These are phyloP conservation scores for Ochetophila trinervis DNA, from an alignment of 306 rosid genomes.

Conservation along the genomic window DNA sequence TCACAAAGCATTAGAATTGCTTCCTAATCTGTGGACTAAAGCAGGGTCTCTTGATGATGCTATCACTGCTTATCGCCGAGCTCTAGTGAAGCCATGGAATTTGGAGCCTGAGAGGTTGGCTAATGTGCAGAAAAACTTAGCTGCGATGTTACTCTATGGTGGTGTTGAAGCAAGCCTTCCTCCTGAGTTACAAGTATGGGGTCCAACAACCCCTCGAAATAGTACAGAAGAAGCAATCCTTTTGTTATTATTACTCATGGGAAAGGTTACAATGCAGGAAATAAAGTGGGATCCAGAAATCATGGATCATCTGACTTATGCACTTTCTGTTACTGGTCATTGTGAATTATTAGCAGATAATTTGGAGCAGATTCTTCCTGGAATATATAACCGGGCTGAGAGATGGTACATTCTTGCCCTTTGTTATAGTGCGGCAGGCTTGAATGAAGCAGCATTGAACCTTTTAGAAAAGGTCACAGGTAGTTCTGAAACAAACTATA, in stretches of 20 bases:
- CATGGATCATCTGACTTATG: constrained; percentile 69
- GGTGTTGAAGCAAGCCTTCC: constrained; percentile 73
- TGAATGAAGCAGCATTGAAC: constrained; percentile 62
- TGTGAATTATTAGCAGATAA: constrained; percentile 66
- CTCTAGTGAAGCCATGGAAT: constrained; percentile 85
- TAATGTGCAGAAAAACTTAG: constrained; percentile 61
- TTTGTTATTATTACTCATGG: constrained; percentile 60
- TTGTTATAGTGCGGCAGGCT: constrained; percentile 76
- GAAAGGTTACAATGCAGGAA: constrained; percentile 49
- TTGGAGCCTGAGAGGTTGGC: constrained; percentile 62
- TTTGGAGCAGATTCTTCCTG: constrained; percentile 78
- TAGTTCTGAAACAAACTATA: constrained; percentile 59
- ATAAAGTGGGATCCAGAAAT: constrained; percentile 78
- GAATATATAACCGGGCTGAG: constrained; percentile 58
- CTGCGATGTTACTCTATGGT: constrained; percentile 67
- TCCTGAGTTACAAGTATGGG: constrained; percentile 51
- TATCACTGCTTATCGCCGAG: constrained; percentile 59
- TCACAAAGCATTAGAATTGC: constrained; percentile 78
- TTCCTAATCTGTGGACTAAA: constrained; percentile 65
- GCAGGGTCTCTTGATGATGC: constrained; percentile 79
- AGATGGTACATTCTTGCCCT: constrained; percentile 92
- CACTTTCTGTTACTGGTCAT: constrained; percentile 71
- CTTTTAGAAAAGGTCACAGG: constrained; percentile 73
- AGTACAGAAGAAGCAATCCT: constrained; percentile 77
- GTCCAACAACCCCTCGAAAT: constrained; percentile 47